These are phyloP conservation scores for Spongospora subterranea DNA, from an alignment of 208 protist species.

Conservation along the genomic window DNA sequence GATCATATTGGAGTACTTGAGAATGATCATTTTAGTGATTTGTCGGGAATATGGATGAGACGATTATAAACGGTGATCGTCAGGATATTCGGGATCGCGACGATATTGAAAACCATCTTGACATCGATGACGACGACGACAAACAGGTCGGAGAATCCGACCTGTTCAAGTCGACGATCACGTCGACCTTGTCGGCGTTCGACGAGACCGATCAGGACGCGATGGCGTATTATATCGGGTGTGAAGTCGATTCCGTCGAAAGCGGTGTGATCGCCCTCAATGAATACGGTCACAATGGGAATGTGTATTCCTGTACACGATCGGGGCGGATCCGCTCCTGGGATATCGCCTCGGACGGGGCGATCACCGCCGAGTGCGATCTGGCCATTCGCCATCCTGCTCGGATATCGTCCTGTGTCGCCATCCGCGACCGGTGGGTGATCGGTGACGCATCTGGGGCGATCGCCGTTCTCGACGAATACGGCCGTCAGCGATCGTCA, in stretches of 20 bases:
- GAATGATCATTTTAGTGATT: too few species aligned
- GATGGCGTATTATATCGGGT: background rate
- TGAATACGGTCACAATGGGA: background rate
- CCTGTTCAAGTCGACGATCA: background rate
- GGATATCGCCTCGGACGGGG: background rate
- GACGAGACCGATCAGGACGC: background rate
- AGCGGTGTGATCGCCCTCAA: background rate
- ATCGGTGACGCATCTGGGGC: background rate
- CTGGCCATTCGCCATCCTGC: background rate
- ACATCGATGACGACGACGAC: background rate
- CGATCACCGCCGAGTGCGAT: background rate
- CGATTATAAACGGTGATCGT: too few species aligned
- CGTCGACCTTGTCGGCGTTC: background rate
- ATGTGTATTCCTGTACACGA: background rate
- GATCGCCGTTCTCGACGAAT: background rate
- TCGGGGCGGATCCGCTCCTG: background rate
- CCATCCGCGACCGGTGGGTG: background rate
- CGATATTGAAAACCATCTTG: too few species aligned
- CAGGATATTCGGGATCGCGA: too few species aligned
- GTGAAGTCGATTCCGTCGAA: background rate
- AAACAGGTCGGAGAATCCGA: background rate
- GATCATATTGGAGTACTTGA: too few species aligned
- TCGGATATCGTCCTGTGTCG: background rate
- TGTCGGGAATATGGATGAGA: too few species aligned
- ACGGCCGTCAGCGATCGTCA: background rate